Base-by-base conservation (phyloP, 2,329 filamentous ascomycete genomes). In the Cytospora piceicola region DNA sequence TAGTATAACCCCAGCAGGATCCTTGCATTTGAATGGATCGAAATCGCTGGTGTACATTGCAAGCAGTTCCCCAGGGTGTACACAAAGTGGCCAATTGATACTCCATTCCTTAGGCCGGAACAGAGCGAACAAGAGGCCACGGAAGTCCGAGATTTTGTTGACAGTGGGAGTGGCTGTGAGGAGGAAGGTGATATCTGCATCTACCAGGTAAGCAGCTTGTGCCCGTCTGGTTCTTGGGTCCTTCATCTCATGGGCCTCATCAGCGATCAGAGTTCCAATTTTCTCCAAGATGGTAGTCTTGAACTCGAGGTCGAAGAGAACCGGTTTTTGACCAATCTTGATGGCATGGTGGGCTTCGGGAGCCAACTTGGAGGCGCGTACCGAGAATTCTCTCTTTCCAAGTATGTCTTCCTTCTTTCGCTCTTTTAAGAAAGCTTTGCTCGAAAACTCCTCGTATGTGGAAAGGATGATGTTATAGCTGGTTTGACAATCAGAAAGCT, bases 171-270 rank as follows among this genome's bases (percentile, higher is more conserved):
- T 53, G 4, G 42, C 63, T 3, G 63, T 65, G 27, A 65, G 58
- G 2, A 65, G 63, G 20, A 65, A 62, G 0, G 51, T 39, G 7
- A 62, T 42, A 3, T 65, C 52, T 4, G 63, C 39, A 12, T 58
- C 42, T 3, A 65, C 9, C 27, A 65, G 29, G 29, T 62, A 65
- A 3, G 30, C 53, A 2, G 58, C 32, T 39, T 65, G 58, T 5
- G 58, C 58, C 14, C 24, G 58, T 7, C 4, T 34, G 1, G 58
- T 39, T 15, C 22, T 62, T 11, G 58, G 63, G 11, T 65, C 15
- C 22, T 62, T 62, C 15, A 65, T 58, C 3, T 62, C 42, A 29
- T 62, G 58, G 7, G 58, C 64, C 30, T 65, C 58, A 22, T 65
- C 58, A 2, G 58, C 54, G 22, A 65, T 58, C 15, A 61, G 32